Evolutionary conservation across 768 basidiomycete genomes (phyloP).

Genomic region (Postia placenta): DNA sequence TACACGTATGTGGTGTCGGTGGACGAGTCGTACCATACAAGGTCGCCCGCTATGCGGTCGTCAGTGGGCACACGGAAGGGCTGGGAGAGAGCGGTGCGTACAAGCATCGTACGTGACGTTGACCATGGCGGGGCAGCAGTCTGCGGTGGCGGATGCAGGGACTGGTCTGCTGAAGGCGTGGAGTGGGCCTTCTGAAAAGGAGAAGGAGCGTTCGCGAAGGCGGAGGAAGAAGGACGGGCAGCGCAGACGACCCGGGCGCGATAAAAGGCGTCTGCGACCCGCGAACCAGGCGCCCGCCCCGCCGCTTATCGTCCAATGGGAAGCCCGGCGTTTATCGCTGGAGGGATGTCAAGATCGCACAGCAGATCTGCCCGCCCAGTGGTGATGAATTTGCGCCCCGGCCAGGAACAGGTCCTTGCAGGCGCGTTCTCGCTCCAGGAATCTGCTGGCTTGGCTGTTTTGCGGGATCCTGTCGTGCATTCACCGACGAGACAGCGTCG

Average conservation of each 20-base stretch:
- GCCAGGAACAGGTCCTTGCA: no score
- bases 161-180: background rate
- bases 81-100: conserved; percentile 16
- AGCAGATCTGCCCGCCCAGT: background rate
- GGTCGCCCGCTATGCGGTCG: conserved; percentile 11
- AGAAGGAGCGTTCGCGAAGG: background rate
- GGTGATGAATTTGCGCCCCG: background rate
- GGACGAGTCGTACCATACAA: conserved; percentile 20
- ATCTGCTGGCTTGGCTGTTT: background rate
- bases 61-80: background rate
- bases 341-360: background rate
- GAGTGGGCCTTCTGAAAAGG: background rate
- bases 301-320: background rate
- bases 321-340: background rate
- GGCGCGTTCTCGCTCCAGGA: background rate
- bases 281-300: background rate
- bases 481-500: no score
- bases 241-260: no score
- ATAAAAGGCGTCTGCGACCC: background rate
- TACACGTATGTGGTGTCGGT: conserved; percentile 28
- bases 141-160: background rate
- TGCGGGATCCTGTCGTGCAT: no score
- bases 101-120: conserved; percentile 39
- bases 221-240: background rate
- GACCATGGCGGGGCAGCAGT: conserved; percentile 25